Evolutionary conservation across 1,139 yeast species (phyloP), one percentile per base, ranked within the genome.

Genomic region (Yamadazyma kanchanaburiensis): DNA sequence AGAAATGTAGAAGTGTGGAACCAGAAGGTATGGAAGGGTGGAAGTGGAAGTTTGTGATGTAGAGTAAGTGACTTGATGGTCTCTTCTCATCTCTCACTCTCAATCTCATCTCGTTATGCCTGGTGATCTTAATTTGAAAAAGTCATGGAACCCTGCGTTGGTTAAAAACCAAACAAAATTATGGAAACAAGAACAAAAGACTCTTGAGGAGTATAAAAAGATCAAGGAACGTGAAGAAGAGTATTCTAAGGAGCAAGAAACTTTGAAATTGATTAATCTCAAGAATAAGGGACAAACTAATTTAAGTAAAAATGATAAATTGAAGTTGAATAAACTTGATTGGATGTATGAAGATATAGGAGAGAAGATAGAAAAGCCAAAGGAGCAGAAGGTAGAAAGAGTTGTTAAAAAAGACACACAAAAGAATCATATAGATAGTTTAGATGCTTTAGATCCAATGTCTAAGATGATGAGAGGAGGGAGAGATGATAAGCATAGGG

Each of bases 131-230:
- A 89, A 89, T 53, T 58, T 88, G 35, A 83, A 89, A 58, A 91
- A 91, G 55, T 89, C 97, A 37, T 91, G 97, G 97, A 88, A 89
- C 54, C 96, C 97, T 3, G 89, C 85, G 24, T 66, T 86, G 30
- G 65, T 84, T 46, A 84, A 84, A 57, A 91, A 91, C 64, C 89
- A 83, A 58, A 81, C 80, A 45, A 83, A 80, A 50, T 91, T 89
- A 20, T 84, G 95, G 94, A 70, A 79, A 45, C 71, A 68, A 34
- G 97, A 91, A 50, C 89, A 87, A 48, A 81, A 80, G 30, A 80
- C 85, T 14, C 61, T 87, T 7, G 74, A 75, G 18, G 95, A 87
- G 49, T 74, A 81, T 33, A 74, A 77, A 46, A 73, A 74, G 46
- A 77, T 81, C 24, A 70, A 77, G 37, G 80, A 80, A 45, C 64